Base-by-base conservation (phyloP, 495 filamentous ascomycete genomes). In the Pyrenula aspistea region DNA sequence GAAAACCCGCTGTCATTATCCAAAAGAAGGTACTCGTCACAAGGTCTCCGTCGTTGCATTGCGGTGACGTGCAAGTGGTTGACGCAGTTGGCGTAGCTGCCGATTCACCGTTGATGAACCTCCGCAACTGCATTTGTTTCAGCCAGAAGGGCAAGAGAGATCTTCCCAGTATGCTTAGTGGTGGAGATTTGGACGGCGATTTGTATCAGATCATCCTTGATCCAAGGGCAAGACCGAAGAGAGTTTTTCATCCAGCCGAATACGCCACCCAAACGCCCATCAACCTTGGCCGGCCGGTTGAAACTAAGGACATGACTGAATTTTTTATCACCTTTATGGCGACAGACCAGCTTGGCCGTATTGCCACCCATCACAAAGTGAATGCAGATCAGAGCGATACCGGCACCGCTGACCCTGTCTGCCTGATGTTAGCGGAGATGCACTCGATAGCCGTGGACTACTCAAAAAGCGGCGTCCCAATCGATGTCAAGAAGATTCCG, bases 241-340 rank as follows among this genome's bases (percentile, higher is more conserved):
- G 57, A 12, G 68, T 71, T 1, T 78, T 77, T 22, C 0, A 23
- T 2, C 78, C 89, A 0, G 88, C 89, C 0, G 78, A 86, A 57
- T 92, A 95, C 61, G 77, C 83, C 12, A 73, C 76, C 2, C 70
- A 79, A 0, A 10, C 42, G 0, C 77, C 84, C 0, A 55, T 78
- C 1, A 71, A 83, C 55, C 73, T 92, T 25, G 76, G 73, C 23
- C 72, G 82, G 11, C 53, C 65, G 1, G 82, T 93, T 0, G 59
- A 61, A 19, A 56, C 63, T 2, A 60, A 72, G 1, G 86, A 95
- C 57, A 90, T 93, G 70, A 82, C 80, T 0, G 67, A 85, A 3
- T 92, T 92, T 67, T 91, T 95, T 57, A 70, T 92, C 19, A 70
- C 80, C 15, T 95, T 92, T 61, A 92, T 93, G 85, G 73, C 82